These are phyloP conservation scores for Fusarium sp. DNA, from an alignment of 2,329 filamentous ascomycete genomes.

Conservation along the genomic window DNA sequence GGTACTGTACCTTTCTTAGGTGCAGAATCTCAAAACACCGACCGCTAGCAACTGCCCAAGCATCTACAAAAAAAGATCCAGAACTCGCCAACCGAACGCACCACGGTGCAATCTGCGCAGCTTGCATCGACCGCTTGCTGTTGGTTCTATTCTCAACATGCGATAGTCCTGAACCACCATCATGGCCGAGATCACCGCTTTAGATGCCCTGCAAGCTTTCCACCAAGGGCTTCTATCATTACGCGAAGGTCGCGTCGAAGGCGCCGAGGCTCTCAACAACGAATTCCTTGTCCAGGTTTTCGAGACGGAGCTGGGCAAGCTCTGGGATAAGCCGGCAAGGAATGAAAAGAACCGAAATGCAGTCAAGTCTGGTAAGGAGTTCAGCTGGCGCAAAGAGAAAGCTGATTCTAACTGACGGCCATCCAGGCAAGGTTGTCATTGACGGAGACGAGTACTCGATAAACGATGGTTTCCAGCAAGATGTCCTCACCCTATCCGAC, in stretches of 20 bases:
- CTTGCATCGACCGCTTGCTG: conserved; percentile 33
- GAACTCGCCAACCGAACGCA: conserved; percentile 36
- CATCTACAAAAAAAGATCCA: conserved; percentile 39
- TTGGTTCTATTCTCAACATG: conserved; percentile 52
- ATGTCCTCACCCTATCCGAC: conserved; percentile 84
- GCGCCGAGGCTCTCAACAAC: conserved; percentile 76
- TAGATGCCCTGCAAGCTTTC: conserved; percentile 84
- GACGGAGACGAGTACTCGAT: conserved; percentile 80
- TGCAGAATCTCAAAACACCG: conserved; percentile 48
- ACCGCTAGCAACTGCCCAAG: conserved; percentile 27
- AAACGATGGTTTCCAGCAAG: conserved; percentile 89
- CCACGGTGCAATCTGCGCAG: conserved; percentile 41
- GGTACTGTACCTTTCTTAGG: not conserved
- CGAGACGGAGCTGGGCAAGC: conserved; percentile 78
- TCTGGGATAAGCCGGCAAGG: conserved; percentile 78
- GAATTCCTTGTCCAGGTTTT: conserved; percentile 77
- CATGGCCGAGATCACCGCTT: conserved; percentile 80
- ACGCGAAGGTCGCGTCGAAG: conserved; percentile 72
- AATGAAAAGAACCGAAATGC: conserved; percentile 80
- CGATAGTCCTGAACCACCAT: conserved; percentile 58
- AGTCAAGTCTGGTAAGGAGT: conserved; percentile 72
- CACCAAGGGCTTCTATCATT: conserved; percentile 86
- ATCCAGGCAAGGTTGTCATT: conserved; percentile 80
- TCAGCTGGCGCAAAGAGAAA: conserved; percentile 9
- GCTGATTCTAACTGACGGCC: conserved; percentile 27